These are phyloP conservation scores for Leucosporidium creatinivorum DNA, from an alignment of 768 basidiomycete species.

Conservation along the genomic window DNA sequence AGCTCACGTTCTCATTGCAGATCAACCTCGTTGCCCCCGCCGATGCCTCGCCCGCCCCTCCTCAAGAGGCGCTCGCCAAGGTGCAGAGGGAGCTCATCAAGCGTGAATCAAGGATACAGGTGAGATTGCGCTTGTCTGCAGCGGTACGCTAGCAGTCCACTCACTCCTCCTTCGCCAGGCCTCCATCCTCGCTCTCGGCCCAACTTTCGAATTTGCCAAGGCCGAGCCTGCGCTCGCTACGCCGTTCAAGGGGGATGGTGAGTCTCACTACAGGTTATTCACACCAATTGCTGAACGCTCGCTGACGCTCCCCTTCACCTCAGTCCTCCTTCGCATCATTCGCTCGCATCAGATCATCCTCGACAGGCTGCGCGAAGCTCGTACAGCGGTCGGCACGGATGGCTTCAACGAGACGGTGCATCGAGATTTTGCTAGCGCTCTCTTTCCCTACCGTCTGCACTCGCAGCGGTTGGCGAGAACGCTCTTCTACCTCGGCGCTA, in stretches of 20 bases:
- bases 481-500: slow-evolving; percentile 30
- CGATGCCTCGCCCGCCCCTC: slow-evolving; percentile 18
- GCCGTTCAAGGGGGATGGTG: slow-evolving; percentile 28
- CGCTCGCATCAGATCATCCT: slow-evolving; percentile 25
- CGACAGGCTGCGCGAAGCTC: slow-evolving; percentile 20
- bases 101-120: slow-evolving; percentile 1
- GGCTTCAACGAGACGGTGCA: slow-evolving; percentile 25
- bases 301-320: background rate
- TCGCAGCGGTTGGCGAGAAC: slow-evolving; percentile 29
- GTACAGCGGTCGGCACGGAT: slow-evolving; percentile 23
- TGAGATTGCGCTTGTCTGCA: no score
- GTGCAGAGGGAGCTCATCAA: slow-evolving; percentile 6
- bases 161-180: slow-evolving; percentile 3
- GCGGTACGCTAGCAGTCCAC: no score
- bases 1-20: background rate
- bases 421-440: background rate
- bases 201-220: slow-evolving; percentile 26
- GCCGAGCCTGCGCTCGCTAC: slow-evolving; percentile 18
- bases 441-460: slow-evolving; percentile 31
- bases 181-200: slow-evolving; percentile 25
- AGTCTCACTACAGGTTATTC: slow-evolving; percentile 9
- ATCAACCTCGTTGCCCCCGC: slow-evolving; percentile 29
- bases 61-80: slow-evolving; percentile 19
- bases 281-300: background rate
- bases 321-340: slow-evolving; percentile 20